phyloP scores from a whole-genome alignment of 2,329 filamentous ascomycete species.

The Pyrenophora teres region DNA sequence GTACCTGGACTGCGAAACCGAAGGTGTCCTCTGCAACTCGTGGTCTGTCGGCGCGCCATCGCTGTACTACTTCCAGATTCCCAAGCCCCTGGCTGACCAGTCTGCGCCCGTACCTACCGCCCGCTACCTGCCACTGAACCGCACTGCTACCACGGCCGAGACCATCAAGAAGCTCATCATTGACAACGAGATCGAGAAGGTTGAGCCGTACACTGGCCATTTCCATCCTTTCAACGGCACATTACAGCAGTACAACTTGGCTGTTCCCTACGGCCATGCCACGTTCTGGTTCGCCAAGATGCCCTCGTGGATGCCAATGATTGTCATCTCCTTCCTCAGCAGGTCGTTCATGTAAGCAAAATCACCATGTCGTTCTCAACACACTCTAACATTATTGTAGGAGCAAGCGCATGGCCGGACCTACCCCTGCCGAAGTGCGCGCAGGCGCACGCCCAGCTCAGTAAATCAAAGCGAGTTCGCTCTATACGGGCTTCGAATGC shows the following conservation, averaged over 20 bases:
- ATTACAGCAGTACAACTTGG: conserved; percentile 65
- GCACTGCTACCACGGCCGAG: conserved; percentile 68
- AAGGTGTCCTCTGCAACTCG: conserved; percentile 74
- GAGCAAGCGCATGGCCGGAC: conserved; percentile 19
- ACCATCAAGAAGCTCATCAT: conserved; percentile 66
- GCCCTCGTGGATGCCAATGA: conserved; percentile 77
- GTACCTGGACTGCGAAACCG: conserved; percentile 73
- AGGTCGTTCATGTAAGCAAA: conserved; percentile 72
- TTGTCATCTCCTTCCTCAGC: conserved; percentile 73
- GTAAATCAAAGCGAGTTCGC: neutral
- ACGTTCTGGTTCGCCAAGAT: conserved; percentile 66
- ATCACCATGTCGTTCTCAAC: neutral
- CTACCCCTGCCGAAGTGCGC: conserved; percentile 6
- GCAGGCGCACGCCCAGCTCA: conserved; percentile 12
- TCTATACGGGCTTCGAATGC: too few species aligned
- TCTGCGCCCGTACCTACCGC: conserved; percentile 67
- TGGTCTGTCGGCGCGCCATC: conserved; percentile 70
- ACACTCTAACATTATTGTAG: conserved; percentile 6
- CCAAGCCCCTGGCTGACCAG: conserved; percentile 65
- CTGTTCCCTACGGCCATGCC: conserved; percentile 68
- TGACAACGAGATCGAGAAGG: conserved; percentile 62
- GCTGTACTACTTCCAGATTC: conserved; percentile 68
- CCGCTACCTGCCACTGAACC: conserved; percentile 69
- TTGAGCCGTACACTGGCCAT: conserved; percentile 62
- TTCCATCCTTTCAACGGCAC: conserved; percentile 79